A percentile compares a stretch with the other conserved stretches of the same genome.
Conservation (phyloP, 2,329 filamentous ascomycete genomes). For the Paraphoma chrysanthemicola region DNA sequence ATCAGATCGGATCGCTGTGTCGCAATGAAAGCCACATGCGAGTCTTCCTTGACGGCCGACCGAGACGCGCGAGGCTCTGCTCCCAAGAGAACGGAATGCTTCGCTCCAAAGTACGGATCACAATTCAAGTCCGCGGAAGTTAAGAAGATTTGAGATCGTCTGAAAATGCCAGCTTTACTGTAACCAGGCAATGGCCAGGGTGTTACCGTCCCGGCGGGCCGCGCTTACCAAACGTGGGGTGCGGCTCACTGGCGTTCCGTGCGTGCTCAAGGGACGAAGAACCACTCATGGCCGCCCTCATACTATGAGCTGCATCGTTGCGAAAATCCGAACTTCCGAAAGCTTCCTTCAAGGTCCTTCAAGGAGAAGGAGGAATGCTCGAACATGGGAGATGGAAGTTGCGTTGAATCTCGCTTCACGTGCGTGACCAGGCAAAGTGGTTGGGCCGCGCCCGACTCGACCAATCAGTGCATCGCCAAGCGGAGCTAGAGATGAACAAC, state of each 20-base stretch:
- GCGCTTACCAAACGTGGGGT: neutral
- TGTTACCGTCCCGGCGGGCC: neutral
- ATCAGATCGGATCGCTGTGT: too few species aligned
- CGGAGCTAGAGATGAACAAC: neutral
- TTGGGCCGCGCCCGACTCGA: neutral
- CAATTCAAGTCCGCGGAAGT: neutral
- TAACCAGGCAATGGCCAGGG: neutral
- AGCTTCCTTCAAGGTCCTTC: too few species aligned
- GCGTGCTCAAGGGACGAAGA: too few species aligned
- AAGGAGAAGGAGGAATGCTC: too few species aligned
- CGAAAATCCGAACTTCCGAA: neutral
- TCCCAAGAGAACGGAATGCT: neutral
- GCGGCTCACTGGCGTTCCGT: neutral
- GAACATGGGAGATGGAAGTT: too few species aligned
- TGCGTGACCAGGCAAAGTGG: too few species aligned
- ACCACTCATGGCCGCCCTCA: too few species aligned
- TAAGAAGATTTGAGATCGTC: neutral
- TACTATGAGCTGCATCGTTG: neutral
- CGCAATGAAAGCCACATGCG: too few species aligned
- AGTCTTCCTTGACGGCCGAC: too few species aligned
- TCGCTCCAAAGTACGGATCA: neutral
- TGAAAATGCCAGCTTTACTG: neutral
- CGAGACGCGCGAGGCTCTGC: neutral
- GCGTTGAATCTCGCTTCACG: too few species aligned
- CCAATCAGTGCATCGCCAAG: conserved; percentile 1